A percentile compares a stretch with the other conserved stretches of the same genome.
Conservation (phyloP, 2,329 filamentous ascomycete genomes). For the Aspergillus felis region DNA sequence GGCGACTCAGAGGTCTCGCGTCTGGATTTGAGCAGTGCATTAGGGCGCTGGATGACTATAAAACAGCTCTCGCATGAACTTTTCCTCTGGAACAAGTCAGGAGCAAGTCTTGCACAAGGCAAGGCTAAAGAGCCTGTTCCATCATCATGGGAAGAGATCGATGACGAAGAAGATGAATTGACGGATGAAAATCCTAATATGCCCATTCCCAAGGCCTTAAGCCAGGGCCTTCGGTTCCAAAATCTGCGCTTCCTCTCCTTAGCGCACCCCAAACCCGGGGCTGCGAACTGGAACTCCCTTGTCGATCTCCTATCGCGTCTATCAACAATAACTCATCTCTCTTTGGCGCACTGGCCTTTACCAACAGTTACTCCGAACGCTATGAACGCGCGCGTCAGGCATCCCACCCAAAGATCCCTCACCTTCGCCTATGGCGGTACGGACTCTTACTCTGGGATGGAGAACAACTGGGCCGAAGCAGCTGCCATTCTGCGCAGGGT, state of each 20-base stretch:
- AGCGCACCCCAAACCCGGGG: constrained; percentile 43
- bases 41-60: constrained; percentile 48
- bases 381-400: constrained; percentile 41
- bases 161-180: constrained; percentile 7
- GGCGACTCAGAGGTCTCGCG: constrained; percentile 43
- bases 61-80: constrained; percentile 46
- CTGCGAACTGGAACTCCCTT: constrained; percentile 54
- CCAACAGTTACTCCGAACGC: constrained; percentile 56
- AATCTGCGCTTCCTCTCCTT: constrained; percentile 57
- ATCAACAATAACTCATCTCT: constrained; percentile 58
- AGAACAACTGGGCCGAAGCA: constrained; percentile 55
- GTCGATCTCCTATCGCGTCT: constrained; percentile 51
- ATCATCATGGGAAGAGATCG: constrained; percentile 40
- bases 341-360: constrained; percentile 59
- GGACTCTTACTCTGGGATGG: constrained; percentile 50
- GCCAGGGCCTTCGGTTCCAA: constrained; percentile 40
- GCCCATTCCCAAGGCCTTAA: constrained; percentile 19
- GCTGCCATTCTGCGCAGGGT: constrained; percentile 54
- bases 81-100: constrained; percentile 22
- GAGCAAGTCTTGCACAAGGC: neutral
- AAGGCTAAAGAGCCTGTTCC: constrained; percentile 23
- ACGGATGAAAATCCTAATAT: neutral
- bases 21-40: constrained; percentile 51
- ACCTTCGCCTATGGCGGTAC: constrained; percentile 49
- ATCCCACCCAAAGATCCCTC: constrained; percentile 37